Evolutionary conservation across 352 stramenopile genomes (phyloP), one percentile per base, ranked within the genome.

Genomic region (Phytophthora pini): DNA sequence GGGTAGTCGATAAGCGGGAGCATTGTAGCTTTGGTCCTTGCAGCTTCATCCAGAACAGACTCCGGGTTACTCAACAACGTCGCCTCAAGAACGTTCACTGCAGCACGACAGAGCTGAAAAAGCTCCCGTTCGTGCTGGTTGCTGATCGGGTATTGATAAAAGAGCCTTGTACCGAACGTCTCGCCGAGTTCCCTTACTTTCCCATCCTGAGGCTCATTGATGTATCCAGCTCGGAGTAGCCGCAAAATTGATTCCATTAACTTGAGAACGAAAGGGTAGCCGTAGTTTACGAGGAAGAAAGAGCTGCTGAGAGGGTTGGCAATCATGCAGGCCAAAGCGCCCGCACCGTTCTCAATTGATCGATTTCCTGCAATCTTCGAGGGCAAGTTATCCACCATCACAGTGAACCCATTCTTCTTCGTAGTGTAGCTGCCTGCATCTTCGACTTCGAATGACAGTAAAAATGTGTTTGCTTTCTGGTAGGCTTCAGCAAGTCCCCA

Each of bases 371-470:
- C 13, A 13, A 71, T 17, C 31, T 61, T 71, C 15, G 31, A 57
- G 11, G 41, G 8, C 49, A 71, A 32, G 8, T 48, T 66, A 9
- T 61, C 56, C 11, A 71, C 47, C 63, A 71, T 45, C 11, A 61
- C 48, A 56, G 56, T 11, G 20, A 71, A 67, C 2, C 63, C 63
- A 12, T 31, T 57, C 15, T 60, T 71, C 38, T 61, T 66, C 11
- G 48, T n/a, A 6, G 34, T 41, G 38, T 60, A 54, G 15, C 24
- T 55, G 0, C 44, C 43, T 2, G 43, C 26, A n/a, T 67, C 50
- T 43, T 71, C 63, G 7, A 71, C 56, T 48, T 67, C 56, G 51
- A 71, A 71, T 26, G 56, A 61, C 8, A 71, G 31, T 27, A 66
- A 50, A 49, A 47, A 57, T 4, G 11, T 49, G 43, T 57, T 67